Evolutionary conservation across 2,329 filamentous ascomycete species (phyloP), one percentile per base, ranked within the genome.

Genomic region (Chaetomiaceae sp.): DNA sequence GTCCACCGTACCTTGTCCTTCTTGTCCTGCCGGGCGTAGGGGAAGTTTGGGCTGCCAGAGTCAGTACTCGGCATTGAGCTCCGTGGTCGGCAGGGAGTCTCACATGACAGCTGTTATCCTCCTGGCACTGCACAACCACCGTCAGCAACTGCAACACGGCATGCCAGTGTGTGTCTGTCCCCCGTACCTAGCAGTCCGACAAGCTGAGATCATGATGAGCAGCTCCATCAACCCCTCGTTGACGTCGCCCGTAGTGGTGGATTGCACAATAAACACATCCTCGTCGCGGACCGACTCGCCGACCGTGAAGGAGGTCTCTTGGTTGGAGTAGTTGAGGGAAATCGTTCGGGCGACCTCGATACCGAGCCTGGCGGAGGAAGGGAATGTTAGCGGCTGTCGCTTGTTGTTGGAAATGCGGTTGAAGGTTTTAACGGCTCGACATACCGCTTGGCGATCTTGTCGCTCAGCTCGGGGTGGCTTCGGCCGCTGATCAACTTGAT

Each of bases 211-310:
- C 85, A 96, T 96, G 74, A 97, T 96, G 62, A 97, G 82, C 34
- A 97, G 82, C 74, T 99, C 92, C 92, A 99, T 97, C 56, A 99
- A 81, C 46, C 91, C 91, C 70, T 97, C 92, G 73, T 99, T 99
- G 75, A 97, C 95, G 69, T 96, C 91, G 69, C 92, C 91, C 2
- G 92, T 92, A 37, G 89, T 87, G 44, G 94, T 96, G 22, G 92
- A 96, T 74, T 97, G 92, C 56, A 97, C 79, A 65, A 97, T 95
- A 76, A 96, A 97, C 68, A 96, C 91, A 82, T 97, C 92, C 79
- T 97, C 92, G 70, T 97, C 92, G 72, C 92, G 83, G 51, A 97
- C 92, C 59, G 89, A 95, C 76, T 97, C 92, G 69, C 92, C 91
- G 64, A 96, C 95, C 19, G 91, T 96, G 54, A 97, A 91, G 63